A percentile compares a stretch with the other conserved stretches of the same genome.
These are phyloP conservation scores for Aspergillus sclerotioniger DNA, from an alignment of 495 filamentous ascomycete genomes.

Conservation along the genomic window DNA sequence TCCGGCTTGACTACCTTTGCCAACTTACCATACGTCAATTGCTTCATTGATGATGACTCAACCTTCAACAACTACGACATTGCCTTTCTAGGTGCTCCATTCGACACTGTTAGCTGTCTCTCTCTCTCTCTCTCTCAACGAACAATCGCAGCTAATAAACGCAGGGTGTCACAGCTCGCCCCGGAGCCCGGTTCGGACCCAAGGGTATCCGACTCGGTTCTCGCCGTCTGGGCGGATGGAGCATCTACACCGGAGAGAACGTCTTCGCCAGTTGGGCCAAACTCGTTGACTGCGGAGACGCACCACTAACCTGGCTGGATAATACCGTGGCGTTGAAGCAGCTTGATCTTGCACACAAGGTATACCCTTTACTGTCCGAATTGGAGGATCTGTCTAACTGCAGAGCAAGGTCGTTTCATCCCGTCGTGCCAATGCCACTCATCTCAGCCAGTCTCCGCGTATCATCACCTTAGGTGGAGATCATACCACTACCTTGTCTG, in stretches of 20 bases:
- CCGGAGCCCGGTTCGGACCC: conserved; percentile 51
- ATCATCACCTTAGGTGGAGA: conserved; percentile 53
- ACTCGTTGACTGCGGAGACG: conserved; percentile 53
- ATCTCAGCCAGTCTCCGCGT: conserved; percentile 28
- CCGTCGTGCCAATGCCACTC: conserved; percentile 22
- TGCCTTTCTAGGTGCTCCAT: conserved; percentile 44
- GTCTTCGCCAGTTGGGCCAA: conserved; percentile 45
- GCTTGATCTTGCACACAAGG: conserved; percentile 45
- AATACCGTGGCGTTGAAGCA: conserved; percentile 53
- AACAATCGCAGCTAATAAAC: neutral
- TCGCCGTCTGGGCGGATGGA: conserved; percentile 39
- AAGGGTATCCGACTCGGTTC: conserved; percentile 48
- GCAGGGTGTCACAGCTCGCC: conserved; percentile 43
- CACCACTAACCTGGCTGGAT: conserved; percentile 50
- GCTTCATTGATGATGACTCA: conserved; percentile 25
- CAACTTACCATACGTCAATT: conserved; percentile 46
- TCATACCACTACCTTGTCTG: conserved; percentile 51
- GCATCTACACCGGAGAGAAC: conserved; percentile 47
- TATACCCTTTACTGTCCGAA: neutral
- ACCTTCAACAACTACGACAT: conserved; percentile 25
- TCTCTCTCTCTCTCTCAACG: neutral
- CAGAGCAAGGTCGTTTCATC: conserved; percentile 22
- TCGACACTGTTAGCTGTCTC: conserved; percentile 41
- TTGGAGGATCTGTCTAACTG: neutral
- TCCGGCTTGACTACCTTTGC: conserved; percentile 51